phyloP scores from a whole-genome alignment of 768 basidiomycete genomes.

The Scleroderma citrinum region DNA sequence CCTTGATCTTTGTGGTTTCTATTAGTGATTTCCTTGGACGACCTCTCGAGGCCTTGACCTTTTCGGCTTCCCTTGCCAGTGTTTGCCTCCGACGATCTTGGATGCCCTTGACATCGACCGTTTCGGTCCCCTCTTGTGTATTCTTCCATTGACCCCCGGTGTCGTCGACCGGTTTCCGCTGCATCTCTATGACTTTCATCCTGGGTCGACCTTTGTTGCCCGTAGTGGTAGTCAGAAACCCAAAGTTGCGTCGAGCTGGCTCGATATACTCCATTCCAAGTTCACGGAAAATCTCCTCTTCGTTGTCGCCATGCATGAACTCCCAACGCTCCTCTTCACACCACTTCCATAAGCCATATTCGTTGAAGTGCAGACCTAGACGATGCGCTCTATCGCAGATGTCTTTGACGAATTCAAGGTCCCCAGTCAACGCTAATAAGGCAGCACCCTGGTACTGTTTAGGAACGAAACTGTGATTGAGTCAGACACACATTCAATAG shows the following conservation, averaged over 20 bases:
- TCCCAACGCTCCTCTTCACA: constrained; percentile 36
- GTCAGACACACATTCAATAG: background rate
- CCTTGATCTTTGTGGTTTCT: background rate
- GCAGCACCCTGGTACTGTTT: constrained; percentile 39
- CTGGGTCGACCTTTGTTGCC: constrained; percentile 5
- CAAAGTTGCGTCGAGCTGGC: constrained; percentile 36
- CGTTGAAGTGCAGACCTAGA: constrained; percentile 47
- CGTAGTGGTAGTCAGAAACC: background rate
- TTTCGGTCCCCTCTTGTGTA: no score
- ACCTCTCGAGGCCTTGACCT: background rate
- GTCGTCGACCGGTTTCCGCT: background rate
- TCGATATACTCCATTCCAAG: constrained; percentile 39
- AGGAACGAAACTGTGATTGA: constrained; percentile 15
- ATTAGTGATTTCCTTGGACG: background rate
- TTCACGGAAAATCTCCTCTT: constrained; percentile 39
- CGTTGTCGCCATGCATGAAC: constrained; percentile 37
- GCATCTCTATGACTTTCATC: constrained; percentile 4
- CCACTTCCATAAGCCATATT: constrained; percentile 65
- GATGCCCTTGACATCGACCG: no score
- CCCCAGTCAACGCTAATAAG: constrained; percentile 51
- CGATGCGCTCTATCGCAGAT: constrained; percentile 38
- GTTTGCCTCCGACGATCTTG: no score
- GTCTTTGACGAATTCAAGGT: constrained; percentile 40
- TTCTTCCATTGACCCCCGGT: background rate
- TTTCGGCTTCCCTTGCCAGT: no score